A percentile compares a stretch with the other conserved stretches of the same genome.
Evolutionary conservation across 208 protist species (phyloP).

Genomic region (Tritrichomonas musculus): DNA sequence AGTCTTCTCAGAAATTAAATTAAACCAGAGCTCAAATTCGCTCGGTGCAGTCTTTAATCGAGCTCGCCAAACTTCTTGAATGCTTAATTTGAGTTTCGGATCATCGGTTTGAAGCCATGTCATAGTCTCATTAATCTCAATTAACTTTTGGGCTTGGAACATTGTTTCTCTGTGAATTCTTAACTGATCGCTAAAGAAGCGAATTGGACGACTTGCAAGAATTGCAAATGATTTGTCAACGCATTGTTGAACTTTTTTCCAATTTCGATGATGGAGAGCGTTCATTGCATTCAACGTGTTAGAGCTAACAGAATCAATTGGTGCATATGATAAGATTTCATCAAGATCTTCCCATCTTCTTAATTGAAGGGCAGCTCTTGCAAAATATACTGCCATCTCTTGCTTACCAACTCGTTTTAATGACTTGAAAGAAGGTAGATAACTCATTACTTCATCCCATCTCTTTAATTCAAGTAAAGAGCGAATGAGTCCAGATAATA

Average conservation of each 20-base stretch:
- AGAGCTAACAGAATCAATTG: background rate
- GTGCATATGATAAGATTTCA: background rate
- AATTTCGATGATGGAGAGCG: background rate
- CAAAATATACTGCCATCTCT: background rate
- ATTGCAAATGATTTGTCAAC: background rate
- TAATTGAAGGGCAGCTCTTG: background rate
- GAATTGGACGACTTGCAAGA: background rate
- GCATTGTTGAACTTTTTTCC: background rate
- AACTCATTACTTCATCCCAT: background rate
- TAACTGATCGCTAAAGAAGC: background rate
- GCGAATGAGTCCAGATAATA: background rate
- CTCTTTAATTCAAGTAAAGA: background rate
- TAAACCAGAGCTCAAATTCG: constrained; percentile 13
- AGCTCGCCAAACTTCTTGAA: background rate
- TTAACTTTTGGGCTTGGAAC: background rate
- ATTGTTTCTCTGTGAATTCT: constrained; percentile 14
- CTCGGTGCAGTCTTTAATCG: background rate
- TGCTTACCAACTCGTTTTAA: background rate
- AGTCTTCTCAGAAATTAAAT: background rate
- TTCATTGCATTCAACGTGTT: background rate
- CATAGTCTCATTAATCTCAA: constrained; percentile 17
- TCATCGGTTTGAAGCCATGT: background rate
- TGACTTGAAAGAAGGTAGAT: background rate
- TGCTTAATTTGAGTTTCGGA: background rate
- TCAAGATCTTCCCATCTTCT: background rate